phyloP scores from a whole-genome alignment of 2,329 filamentous ascomycete species.

The Fusarium sp. region DNA sequence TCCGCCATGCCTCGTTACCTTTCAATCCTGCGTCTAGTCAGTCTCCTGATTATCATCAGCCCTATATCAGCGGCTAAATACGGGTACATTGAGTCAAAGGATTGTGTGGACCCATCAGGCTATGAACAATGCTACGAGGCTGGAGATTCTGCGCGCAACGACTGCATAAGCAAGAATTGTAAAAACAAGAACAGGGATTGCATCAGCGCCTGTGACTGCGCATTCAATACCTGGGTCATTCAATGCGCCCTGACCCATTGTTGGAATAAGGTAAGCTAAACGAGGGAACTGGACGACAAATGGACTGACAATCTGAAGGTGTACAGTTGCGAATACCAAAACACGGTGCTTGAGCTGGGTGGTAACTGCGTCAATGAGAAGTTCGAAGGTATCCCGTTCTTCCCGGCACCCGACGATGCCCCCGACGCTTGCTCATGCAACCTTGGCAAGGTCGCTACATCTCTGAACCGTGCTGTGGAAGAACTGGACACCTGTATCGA shows the following conservation, averaged over 20 bases:
- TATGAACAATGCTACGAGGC: neutral
- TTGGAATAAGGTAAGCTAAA: neutral
- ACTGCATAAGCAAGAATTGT: neutral
- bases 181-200: neutral
- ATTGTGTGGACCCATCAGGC: neutral
- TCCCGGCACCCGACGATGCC: neutral
- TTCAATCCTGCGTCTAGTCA: neutral
- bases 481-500: neutral
- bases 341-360: neutral
- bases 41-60: neutral
- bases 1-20: neutral
- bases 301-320: neutral
- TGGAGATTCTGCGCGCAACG: neutral
- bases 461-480: neutral
- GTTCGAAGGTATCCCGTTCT: neutral
- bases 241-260: neutral
- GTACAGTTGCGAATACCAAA: neutral
- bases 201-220: neutral
- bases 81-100: neutral
- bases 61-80: neutral
- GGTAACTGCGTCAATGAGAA: neutral
- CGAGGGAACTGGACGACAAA: neutral
- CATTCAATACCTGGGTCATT: neutral
- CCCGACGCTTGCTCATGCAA: neutral
- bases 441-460: neutral